Evolutionary conservation across 805 yeast genomes (phyloP), one percentile per base, ranked within the genome.

Genomic region (Lipomyces spencermartinsiae): DNA sequence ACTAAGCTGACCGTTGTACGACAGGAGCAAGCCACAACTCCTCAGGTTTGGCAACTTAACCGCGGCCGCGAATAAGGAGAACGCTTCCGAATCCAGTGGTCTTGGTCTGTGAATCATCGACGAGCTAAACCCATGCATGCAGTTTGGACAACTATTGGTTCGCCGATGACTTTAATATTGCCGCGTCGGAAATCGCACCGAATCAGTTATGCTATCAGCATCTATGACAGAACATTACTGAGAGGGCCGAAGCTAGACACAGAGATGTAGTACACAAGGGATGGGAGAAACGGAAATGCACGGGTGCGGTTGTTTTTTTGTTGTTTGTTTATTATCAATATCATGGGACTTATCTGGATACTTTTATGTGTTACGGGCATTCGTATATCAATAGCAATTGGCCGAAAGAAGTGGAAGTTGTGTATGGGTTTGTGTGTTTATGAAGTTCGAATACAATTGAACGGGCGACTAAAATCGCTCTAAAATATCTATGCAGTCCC

Each of bases 1-100:
- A 54, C 39, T 22, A 39, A 25, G 12, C 43, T 19, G 6, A 37
- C 9, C 22, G 6, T 35, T n/a, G n/a, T 43, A 43, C n/a, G 2
- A n/a, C 49, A 70, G 73, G 58, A 61, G 68, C 61, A 70, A 71
- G 59, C 73, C 73, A 4, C 72, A 64, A 59, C 63, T 58, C 10
- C 61, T 71, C 58, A 39, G 71, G 22, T 70, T 71, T 39, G 64
- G 58, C 3, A 43, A 57, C 39, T 53, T 67, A 10, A 62, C 66
- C 19, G 16, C 61, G 8, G 34, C 58, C 0, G 58, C 62, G 4
- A 59, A 57, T 29, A 61, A 62, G 35, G 72, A 64, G 53, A 66
- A 68, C 65, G 22, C 67, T 3, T 8, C 63, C 39, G 53, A 39
- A 43, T n/a, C n/a, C 56, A 53, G 56, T 14, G n/a, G n/a, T 19